Evolutionary conservation across 108 stramenopile genomes (phyloP).

Genomic region (Bacterosira constricta): DNA sequence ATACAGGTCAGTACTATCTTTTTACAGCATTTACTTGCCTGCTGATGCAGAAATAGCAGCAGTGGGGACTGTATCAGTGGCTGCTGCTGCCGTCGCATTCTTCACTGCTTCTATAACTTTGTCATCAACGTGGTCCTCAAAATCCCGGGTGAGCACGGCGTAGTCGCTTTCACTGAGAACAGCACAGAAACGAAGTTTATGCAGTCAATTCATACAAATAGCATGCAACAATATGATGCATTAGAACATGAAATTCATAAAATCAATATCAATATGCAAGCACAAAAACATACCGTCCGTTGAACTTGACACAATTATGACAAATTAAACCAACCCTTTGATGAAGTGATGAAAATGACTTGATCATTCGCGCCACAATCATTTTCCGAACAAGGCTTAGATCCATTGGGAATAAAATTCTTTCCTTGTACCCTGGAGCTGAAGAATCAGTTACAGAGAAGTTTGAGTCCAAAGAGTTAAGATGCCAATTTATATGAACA

Average conservation of each 20-base stretch:
- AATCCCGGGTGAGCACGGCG: slow-evolving; percentile 72
- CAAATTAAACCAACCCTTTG: slow-evolving; percentile 67
- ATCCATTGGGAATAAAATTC: slow-evolving; percentile 83
- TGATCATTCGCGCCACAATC: slow-evolving; percentile 59
- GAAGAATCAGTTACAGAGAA: not conserved
- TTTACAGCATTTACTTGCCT: no score
- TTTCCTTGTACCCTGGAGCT: slow-evolving; percentile 82
- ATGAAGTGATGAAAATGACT: slow-evolving; percentile 61
- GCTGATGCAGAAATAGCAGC: slow-evolving; percentile 1
- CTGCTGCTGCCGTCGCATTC: slow-evolving; percentile 15
- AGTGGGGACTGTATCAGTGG: not conserved
- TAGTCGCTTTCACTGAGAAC: slow-evolving; percentile 69
- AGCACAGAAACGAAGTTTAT: not conserved
- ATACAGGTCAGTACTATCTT: no score
- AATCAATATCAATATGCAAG: not conserved
- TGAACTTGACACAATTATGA: slow-evolving; percentile 78
- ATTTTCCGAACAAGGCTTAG: slow-evolving; percentile 76
- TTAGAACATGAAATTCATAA: not conserved
- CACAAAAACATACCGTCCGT: slow-evolving; percentile 51
- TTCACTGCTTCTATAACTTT: slow-evolving; percentile 39
- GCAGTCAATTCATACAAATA: no score
- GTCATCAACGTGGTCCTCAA: slow-evolving; percentile 65
- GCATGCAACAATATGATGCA: not conserved
- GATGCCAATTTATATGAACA: no score
- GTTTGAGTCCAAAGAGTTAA: not conserved